These are phyloP conservation scores for Mortierella hygrophila DNA, from an alignment of 192 early-diverging fungal species.

Conservation along the genomic window DNA sequence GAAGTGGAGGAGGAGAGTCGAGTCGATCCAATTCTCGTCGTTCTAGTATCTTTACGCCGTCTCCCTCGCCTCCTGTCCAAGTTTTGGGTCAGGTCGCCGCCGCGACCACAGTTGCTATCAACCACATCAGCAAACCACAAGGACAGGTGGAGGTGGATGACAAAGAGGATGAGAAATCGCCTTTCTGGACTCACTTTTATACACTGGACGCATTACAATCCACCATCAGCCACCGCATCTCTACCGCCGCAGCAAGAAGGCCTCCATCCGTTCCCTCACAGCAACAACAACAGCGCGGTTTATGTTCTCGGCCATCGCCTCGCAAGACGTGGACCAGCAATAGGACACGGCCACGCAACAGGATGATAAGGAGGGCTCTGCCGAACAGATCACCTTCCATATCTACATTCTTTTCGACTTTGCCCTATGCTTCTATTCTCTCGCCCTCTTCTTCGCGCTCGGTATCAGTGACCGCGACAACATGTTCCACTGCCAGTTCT, in stretches of 20 bases:
- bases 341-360: background rate
- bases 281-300: background rate
- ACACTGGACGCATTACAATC: slow-evolving; percentile 9
- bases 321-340: background rate
- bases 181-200: slow-evolving; percentile 19
- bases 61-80: background rate
- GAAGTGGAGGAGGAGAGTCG: background rate
- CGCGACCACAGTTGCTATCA: background rate
- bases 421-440: background rate
- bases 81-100: too few relatives aligned
- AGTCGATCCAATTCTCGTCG: slow-evolving; percentile 23
- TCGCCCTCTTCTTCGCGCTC: background rate
- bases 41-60: background rate
- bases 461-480: background rate
- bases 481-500: background rate
- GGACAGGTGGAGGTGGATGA: background rate
- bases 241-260: background rate
- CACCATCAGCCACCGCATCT: background rate
- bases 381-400: background rate
- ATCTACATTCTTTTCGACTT: background rate
- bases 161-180: background rate
- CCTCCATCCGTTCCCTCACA: background rate
- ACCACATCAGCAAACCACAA: too few relatives aligned
- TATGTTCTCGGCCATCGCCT: background rate
- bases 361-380: background rate